A percentile compares a stretch with the other conserved stretches of the same genome.
Evolutionary conservation across 805 yeast genomes (phyloP).

Genomic region (Kazachstania bromeliacearum): DNA sequence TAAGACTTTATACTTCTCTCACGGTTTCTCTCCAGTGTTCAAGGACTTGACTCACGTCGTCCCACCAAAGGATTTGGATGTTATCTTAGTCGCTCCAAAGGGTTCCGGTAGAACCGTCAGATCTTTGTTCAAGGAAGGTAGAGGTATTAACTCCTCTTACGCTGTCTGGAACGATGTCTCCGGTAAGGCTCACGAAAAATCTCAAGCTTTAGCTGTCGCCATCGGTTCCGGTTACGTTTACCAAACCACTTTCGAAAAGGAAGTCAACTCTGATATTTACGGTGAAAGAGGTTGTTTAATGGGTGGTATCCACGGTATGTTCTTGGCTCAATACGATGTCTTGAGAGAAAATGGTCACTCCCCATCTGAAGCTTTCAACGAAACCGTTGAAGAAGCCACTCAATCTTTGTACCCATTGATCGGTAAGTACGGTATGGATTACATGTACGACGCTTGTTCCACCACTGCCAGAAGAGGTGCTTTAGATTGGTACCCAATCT

Average conservation of each 20-base stretch:
- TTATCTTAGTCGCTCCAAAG: slow-evolving; percentile 98
- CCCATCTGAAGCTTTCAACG: slow-evolving; percentile 99
- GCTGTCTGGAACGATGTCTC: slow-evolving; percentile 99
- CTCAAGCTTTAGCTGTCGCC: slow-evolving; percentile 97
- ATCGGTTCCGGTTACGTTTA: slow-evolving; percentile 99
- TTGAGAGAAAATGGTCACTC: slow-evolving; percentile 99
- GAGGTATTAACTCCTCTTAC: slow-evolving; percentile 99
- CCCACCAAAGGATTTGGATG: slow-evolving; percentile 91
- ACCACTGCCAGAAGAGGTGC: slow-evolving; percentile 99
- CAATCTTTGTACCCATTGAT: slow-evolving; percentile 98
- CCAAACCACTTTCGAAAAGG: slow-evolving; percentile 98
- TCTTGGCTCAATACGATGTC: slow-evolving; percentile 99
- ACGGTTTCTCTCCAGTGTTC: slow-evolving; percentile 99
- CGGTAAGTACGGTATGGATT: slow-evolving; percentile 99
- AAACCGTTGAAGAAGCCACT: slow-evolving; percentile 99
- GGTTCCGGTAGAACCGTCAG: slow-evolving; percentile 99
- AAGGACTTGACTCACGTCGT: slow-evolving; percentile 94
- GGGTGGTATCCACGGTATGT: slow-evolving; percentile 99
- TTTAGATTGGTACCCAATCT: slow-evolving; percentile 98
- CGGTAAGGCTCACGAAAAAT: slow-evolving; percentile 98
- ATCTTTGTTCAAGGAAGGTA: slow-evolving; percentile 98
- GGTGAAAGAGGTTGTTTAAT: slow-evolving; percentile 99
- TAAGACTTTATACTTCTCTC: slow-evolving; percentile 97
- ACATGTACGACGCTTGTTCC: slow-evolving; percentile 99
- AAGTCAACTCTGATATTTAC: slow-evolving; percentile 97